These are phyloP conservation scores for Trichosanthes truncata DNA, from an alignment of 306 rosid genomes.

Conservation along the genomic window DNA sequence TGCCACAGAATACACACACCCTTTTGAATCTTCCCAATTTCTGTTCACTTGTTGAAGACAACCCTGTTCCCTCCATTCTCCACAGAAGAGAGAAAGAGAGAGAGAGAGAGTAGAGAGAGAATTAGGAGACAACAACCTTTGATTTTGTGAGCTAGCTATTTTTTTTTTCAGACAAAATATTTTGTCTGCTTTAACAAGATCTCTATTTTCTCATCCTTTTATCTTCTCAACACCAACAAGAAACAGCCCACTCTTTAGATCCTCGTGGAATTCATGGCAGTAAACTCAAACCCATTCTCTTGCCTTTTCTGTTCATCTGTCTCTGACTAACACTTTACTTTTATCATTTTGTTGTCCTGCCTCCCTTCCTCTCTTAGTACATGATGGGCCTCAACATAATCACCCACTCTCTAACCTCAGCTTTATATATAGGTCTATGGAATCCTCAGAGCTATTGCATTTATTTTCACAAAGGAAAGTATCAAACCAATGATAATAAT, in stretches of 20 bases:
- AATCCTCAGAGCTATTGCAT: background rate
- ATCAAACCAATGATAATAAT: background rate
- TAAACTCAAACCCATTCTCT: constrained; percentile 9
- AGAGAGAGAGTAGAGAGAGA: constrained; percentile 5
- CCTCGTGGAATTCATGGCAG: background rate
- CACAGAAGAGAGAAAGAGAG: constrained; percentile 4
- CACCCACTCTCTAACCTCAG: background rate
- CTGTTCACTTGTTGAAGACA: constrained; percentile 20
- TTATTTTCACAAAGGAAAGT: background rate
- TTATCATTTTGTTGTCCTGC: constrained; percentile 14
- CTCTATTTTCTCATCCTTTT: background rate
- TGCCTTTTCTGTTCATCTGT: constrained; percentile 15
- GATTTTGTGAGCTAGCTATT: background rate
- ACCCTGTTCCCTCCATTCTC: constrained; percentile 39
- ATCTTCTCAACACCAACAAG: background rate
- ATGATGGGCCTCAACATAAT: background rate
- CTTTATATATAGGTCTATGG: background rate
- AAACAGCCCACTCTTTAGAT: background rate
- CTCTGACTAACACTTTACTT: constrained; percentile 11
- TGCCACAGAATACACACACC: constrained; percentile 66
- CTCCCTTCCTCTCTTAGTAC: background rate
- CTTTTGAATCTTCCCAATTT: constrained; percentile 31
- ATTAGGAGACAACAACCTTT: constrained; percentile 6
- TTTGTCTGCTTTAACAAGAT: background rate
- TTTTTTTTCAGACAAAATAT: background rate